Evolutionary conservation across 2,329 filamentous ascomycete genomes (phyloP).

Genomic region (Neofusicoccum laricinum): DNA sequence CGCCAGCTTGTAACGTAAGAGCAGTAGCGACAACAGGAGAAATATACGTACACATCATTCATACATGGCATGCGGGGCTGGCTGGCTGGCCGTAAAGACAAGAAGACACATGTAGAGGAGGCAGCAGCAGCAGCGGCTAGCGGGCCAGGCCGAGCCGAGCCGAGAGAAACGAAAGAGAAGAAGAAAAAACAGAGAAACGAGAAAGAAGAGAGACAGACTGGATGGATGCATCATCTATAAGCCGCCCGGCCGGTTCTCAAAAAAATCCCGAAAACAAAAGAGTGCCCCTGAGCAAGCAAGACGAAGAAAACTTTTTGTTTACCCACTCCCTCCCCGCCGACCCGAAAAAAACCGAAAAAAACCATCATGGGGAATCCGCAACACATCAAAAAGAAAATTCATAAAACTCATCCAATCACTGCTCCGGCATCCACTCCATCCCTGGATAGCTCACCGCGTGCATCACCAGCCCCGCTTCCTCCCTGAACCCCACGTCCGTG

Average conservation of each 20-base stretch:
- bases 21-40: no score
- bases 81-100: no score
- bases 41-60: constrained; percentile 7
- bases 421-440: constrained; percentile 63
- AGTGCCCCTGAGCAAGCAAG: background rate
- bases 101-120: background rate
- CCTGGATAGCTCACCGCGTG: constrained; percentile 67
- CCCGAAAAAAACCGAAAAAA: no score
- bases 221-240: background rate
- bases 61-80: background rate
- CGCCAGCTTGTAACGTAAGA: no score
- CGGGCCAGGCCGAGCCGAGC: background rate
- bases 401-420: background rate
- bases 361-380: no score
- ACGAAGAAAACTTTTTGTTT: background rate
- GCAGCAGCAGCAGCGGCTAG: no score
- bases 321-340: no score
- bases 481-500: background rate
- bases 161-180: background rate
- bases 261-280: background rate
- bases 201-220: no score
- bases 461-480: constrained; percentile 52
- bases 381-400: background rate
- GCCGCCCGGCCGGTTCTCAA: no score
- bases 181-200: background rate